Evolutionary conservation across 257 asterid species (phyloP).

Genomic region (Perilla frutescens): DNA sequence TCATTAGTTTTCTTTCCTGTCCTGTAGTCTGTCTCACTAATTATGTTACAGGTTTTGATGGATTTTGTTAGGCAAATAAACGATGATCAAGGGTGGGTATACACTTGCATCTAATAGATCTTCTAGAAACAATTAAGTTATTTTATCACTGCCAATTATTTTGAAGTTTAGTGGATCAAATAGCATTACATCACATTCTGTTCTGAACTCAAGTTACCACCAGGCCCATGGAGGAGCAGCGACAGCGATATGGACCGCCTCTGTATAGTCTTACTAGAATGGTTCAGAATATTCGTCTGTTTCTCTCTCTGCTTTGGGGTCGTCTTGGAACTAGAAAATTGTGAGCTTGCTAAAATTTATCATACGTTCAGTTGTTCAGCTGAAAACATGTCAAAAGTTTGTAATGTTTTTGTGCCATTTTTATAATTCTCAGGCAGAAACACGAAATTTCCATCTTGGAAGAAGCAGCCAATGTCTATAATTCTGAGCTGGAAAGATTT

Average conservation of each 20-base stretch:
- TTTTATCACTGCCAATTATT: constrained; percentile 33
- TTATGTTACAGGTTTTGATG: constrained; percentile 81
- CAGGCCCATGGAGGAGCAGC: constrained; percentile 99
- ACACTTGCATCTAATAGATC: constrained; percentile 36
- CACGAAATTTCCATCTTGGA: constrained; percentile 67
- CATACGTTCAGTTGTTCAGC: constrained; percentile 31
- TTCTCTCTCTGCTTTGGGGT: constrained; percentile 67
- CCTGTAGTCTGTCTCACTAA: constrained; percentile 35
- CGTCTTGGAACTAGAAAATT: constrained; percentile 59
- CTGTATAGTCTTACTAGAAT: constrained; percentile 84
- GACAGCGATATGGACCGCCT: constrained; percentile 96
- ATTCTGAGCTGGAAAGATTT: constrained; percentile 82
- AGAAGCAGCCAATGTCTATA: constrained; percentile 72
- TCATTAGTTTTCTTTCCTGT: background rate
- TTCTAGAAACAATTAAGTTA: constrained; percentile 17
- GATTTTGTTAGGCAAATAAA: constrained; percentile 91
- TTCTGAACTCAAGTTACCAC: constrained; percentile 46
- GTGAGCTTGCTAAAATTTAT: constrained; percentile 51
- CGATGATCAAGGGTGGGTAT: constrained; percentile 99
- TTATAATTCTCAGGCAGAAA: constrained; percentile 58
- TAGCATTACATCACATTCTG: constrained; percentile 36
- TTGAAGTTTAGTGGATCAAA: constrained; percentile 28
- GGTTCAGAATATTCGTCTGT: constrained; percentile 74
- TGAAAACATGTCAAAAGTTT: constrained; percentile 25
- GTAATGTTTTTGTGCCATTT: constrained; percentile 34